Percentiles rank a stretch among this genome's conserved stretches.
Evolutionary conservation across 805 yeast species (phyloP).

Genomic region (Gaillardinia entomophila): DNA sequence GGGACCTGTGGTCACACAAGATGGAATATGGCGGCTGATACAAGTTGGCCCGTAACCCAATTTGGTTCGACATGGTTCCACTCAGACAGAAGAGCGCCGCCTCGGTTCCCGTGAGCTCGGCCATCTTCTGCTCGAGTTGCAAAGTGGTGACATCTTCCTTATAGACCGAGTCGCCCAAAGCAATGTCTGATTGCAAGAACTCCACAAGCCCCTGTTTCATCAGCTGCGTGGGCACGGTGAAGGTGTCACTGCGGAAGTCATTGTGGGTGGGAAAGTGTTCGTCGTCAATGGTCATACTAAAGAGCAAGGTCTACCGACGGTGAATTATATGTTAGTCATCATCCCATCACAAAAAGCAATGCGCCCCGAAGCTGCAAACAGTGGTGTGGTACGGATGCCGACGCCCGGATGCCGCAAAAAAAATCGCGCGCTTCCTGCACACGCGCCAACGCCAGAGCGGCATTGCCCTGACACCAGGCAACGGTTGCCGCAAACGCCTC

Average conservation of each 20-base stretch:
- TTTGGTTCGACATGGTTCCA: slow-evolving; percentile 88
- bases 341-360: too few relatives aligned
- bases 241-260: slow-evolving; percentile 66
- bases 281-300: slow-evolving; percentile 10
- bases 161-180: slow-evolving; percentile 83
- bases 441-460: too few relatives aligned
- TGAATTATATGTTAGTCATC: too few relatives aligned
- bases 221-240: slow-evolving; percentile 76
- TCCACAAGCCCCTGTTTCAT: slow-evolving; percentile 59
- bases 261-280: slow-evolving; percentile 24
- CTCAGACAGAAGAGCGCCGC: slow-evolving; percentile 80
- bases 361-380: too few relatives aligned
- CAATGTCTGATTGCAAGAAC: slow-evolving; percentile 10
- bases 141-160: slow-evolving; percentile 72
- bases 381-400: too few relatives aligned
- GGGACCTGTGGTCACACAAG: slow-evolving; percentile 81
- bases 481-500: too few relatives aligned
- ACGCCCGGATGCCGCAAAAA: too few relatives aligned
- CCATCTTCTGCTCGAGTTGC: slow-evolving; percentile 58
- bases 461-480: too few relatives aligned
- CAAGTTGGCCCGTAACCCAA: slow-evolving; percentile 72
- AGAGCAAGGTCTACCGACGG: too few relatives aligned
- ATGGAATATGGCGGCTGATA: slow-evolving; percentile 82
- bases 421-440: too few relatives aligned
- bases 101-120: slow-evolving; percentile 68